Conservation (phyloP, 2,329 filamentous ascomycete species). For the Sarocladium strictum region DNA sequence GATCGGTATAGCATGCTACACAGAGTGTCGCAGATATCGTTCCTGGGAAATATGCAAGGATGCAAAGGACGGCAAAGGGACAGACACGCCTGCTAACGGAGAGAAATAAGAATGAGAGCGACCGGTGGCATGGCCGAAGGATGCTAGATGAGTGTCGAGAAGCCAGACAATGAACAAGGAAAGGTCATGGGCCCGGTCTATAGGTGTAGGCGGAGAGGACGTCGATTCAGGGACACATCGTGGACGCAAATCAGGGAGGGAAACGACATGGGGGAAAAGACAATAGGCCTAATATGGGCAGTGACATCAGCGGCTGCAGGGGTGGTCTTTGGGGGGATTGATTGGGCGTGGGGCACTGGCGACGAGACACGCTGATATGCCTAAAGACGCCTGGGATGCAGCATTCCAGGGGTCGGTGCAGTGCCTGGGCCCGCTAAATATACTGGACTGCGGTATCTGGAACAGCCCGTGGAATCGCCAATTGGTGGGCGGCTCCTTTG, state of each 20-base stretch:
- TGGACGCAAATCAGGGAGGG: conserved; percentile 4
- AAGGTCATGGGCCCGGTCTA: not conserved
- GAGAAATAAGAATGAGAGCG: not conserved
- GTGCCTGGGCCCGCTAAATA: not conserved
- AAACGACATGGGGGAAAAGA: not conserved
- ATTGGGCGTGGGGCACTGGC: conserved; percentile 2
- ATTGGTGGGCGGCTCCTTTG: conserved; percentile 3
- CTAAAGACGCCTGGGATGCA: not conserved
- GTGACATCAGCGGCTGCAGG: conserved; percentile 10
- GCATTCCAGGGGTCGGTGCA: conserved; percentile 5
- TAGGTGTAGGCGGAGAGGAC: not conserved
- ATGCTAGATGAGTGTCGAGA: no score
- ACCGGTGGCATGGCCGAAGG: not conserved
- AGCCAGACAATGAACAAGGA: not conserved
- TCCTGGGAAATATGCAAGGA: not conserved
- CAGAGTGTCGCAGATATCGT: not conserved
- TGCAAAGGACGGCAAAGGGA: not conserved
- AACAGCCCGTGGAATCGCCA: not conserved
- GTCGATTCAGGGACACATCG: not conserved
- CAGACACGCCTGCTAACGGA: not conserved
- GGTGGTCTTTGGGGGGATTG: not conserved
- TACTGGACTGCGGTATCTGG: not conserved
- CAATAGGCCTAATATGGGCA: not conserved
- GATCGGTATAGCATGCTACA: not conserved
- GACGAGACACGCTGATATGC: conserved; percentile 5